Evolutionary conservation across 2,329 filamentous ascomycete genomes (phyloP).

Genomic region (Apiospora malaysiana): DNA sequence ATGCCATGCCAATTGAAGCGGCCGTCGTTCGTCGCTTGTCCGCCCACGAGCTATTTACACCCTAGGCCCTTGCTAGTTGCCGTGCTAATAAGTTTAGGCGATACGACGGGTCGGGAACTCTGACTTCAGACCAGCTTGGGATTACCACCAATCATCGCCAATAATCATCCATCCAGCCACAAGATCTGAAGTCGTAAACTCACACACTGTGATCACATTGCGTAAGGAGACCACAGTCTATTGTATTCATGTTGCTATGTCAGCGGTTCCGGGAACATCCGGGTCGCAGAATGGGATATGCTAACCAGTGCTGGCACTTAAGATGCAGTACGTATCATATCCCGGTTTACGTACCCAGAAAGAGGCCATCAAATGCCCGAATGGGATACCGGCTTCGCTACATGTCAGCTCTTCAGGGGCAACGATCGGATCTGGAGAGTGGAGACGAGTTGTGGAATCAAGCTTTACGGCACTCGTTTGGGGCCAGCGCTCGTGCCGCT

Average conservation of each 20-base stretch:
- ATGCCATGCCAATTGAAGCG: neutral
- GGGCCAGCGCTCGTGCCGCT: constrained; percentile 5
- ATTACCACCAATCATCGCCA: neutral
- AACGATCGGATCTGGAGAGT: constrained; percentile 8
- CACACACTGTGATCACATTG: too few relatives aligned
- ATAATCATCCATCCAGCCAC: too few relatives aligned
- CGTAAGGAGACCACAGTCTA: too few relatives aligned
- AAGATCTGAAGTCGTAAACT: too few relatives aligned
- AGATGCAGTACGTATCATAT: too few relatives aligned
- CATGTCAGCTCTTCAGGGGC: constrained; percentile 15
- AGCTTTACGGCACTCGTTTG: constrained; percentile 6
- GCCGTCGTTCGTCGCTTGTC: neutral
- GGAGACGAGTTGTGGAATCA: constrained; percentile 1
- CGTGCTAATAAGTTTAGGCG: neutral
- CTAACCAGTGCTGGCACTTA: too few relatives aligned
- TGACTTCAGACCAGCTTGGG: neutral
- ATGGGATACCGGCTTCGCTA: neutral
- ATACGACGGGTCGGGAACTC: neutral
- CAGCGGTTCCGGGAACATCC: too few relatives aligned
- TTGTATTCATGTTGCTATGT: too few relatives aligned
- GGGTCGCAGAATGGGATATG: too few relatives aligned
- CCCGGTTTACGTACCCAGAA: neutral
- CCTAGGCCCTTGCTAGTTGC: neutral
- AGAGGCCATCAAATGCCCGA: neutral
- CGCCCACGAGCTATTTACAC: neutral